Percentiles rank a stretch among this genome's conserved stretches.
Evolutionary conservation across 306 rosid genomes (phyloP).

Genomic region (Ochetophila trinervis): DNA sequence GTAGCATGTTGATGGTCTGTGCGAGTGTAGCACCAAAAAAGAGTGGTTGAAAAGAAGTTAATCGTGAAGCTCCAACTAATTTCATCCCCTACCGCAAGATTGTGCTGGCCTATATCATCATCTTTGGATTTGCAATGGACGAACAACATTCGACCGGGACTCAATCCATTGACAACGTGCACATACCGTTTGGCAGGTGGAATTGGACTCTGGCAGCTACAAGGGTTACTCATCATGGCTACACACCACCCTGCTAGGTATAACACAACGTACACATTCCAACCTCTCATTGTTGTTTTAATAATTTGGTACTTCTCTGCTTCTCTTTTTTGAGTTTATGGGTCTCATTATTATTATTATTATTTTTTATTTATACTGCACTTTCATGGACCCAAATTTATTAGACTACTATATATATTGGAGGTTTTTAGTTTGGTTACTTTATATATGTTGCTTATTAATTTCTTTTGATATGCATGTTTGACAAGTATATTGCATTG

Average conservation of each 20-base stretch:
- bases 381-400: too few relatives aligned
- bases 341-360: too few relatives aligned
- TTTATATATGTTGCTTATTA: too few relatives aligned
- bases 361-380: too few relatives aligned
- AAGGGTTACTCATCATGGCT: too few relatives aligned
- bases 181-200: neutral
- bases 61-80: conserved; percentile 17
- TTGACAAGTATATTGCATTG: too few relatives aligned
- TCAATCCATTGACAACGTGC: neutral
- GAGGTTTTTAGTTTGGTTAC: too few relatives aligned
- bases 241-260: neutral
- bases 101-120: conserved; percentile 21
- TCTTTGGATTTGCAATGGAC: conserved; percentile 23
- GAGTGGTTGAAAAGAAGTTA: conserved; percentile 15
- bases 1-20: neutral
- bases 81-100: neutral
- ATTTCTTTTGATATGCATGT: too few relatives aligned
- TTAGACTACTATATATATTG: too few relatives aligned
- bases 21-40: conserved; percentile 16
- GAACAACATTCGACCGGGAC: neutral
- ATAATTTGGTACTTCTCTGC: too few relatives aligned
- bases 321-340: too few relatives aligned
- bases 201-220: neutral
- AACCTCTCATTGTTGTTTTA: neutral
- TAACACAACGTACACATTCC: neutral